Conservation (phyloP, 306 rosid species). For the Crotalaria pallida region DNA sequence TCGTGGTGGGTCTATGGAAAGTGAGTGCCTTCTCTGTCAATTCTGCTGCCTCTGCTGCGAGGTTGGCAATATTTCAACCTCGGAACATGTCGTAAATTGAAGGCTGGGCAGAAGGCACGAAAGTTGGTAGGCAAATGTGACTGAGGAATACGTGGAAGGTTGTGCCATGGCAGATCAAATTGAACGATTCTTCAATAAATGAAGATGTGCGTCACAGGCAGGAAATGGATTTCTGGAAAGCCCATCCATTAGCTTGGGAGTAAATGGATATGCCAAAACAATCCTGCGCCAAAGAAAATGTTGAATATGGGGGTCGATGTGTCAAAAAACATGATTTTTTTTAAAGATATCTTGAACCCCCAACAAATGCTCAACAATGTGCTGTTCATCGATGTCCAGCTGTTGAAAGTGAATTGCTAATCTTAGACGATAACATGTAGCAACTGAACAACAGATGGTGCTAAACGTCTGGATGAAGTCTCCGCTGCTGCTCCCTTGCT, state of each 20-base stretch:
- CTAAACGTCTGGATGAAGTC: constrained; percentile 5
- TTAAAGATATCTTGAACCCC: constrained; percentile 62
- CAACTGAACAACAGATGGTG: constrained; percentile 21
- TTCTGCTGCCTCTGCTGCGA: constrained; percentile 76
- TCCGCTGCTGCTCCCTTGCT: constrained; percentile 27
- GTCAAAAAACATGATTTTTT: constrained; percentile 53
- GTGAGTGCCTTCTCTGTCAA: constrained; percentile 77
- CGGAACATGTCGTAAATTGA: constrained; percentile 64
- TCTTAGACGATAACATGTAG: constrained; percentile 18
- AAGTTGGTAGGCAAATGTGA: constrained; percentile 68
- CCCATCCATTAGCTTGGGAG: constrained; percentile 85
- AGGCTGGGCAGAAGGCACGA: constrained; percentile 79
- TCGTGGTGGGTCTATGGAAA: constrained; percentile 82
- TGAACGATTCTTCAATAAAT: constrained; percentile 64
- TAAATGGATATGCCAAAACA: constrained; percentile 82
- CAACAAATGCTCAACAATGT: constrained; percentile 61
- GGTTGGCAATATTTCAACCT: constrained; percentile 75
- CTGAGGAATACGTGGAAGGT: constrained; percentile 71
- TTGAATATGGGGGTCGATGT: constrained; percentile 89
- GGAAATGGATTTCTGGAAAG: constrained; percentile 65
- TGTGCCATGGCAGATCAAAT: constrained; percentile 72
- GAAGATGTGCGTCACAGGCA: constrained; percentile 72
- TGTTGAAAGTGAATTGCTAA: constrained; percentile 27
- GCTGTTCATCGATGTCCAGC: constrained; percentile 30
- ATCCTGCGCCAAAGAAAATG: constrained; percentile 99